Base-by-base conservation (phyloP, 257 asterid genomes). In the Solanum lignicaule region DNA sequence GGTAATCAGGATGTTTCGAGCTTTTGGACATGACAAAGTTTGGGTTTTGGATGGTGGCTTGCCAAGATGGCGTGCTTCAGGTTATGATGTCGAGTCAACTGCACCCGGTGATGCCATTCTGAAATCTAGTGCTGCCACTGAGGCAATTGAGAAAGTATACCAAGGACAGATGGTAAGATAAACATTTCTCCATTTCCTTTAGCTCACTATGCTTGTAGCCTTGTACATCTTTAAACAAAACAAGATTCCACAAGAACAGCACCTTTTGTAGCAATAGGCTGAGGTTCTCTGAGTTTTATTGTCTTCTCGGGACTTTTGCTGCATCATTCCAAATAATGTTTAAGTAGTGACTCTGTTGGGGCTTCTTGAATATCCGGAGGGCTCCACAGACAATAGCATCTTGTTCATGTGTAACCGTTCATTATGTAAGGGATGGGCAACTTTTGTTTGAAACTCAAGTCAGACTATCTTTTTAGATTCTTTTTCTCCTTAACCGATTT, bases 1-100 rank as follows among this genome's bases (percentile, higher is more conserved):
- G 73, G 69, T 55, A 76, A 87, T 92, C 93, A 97, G 99, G 99
- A 97, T 96, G 99, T 97, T 97, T 91, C 89, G 98, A 88, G 98
- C 96, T 87, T 97, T 94, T 86, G 99, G 99, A 55, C 99, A 97
- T 52, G 98, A 95, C 74, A 93, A 90, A 88, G 92, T 97, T 87
- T 94, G 99, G 98, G 99, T 96, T 89, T 94, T 97, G 91, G 99
- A 97, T 87, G 98, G 99, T 86, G 98, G 98, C 75, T 91, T 97
- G 86, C 96, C 99, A 16, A 94, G 95, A 86, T 97, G 99, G 99
- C 96, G 96, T 86, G 96, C 95, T 85, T 91, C 98, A 65, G 98
- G 97, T 87, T 93, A 88, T 88, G 95, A 93, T 87, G 94, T 93
- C 69, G 99, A 97, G 92, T 97, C 99, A 83, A 97, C 99, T 90